Base-by-base conservation (phyloP, 164 flowering plant genomes). In the Magnolia changhungtana region DNA sequence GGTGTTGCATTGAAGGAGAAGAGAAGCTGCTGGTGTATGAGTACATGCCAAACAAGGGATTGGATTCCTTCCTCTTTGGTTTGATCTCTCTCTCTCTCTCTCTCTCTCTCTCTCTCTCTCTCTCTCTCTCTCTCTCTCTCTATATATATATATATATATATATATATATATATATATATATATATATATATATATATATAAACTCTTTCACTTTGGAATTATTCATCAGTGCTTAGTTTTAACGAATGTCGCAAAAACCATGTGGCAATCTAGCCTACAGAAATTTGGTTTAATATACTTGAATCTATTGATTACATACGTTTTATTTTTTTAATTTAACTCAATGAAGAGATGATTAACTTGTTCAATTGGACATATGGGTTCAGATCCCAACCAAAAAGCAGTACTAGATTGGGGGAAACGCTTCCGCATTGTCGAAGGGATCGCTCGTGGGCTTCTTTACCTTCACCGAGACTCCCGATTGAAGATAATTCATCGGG, bases 391-490 rank as follows among this genome's bases (percentile, higher is more conserved):
- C 31, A 24, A 6, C 29, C 74, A 55, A 20, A 58, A 59, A 6
- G 63, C 9, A 0, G 67, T 21, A 24, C 21, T 84, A n/a, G 74
- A 79, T 67, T 84, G 87, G 83, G 29, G 13, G 9, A 78, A 19
- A 27, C 85, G 87, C n/a, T 78, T 76, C 29, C 76, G 73, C 23
- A 82, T 82, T 13, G 72, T 82, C 3, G 68, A 20, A 37, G 92
- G 92, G 16, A 83, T 89, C 45, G 86, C 89, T 21, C 81, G 87
- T 45, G 92, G 92, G n/a, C 50, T 90, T 68, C 81, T 88, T 13
- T 90, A 90, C 69, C 87, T 90, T 63, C 94, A 90, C 58, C 86
- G 83, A 19, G 92, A 89, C 63, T 90, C 91, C 7, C 76, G 85
- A 20, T 75, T 88, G 16, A 77, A 67, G 58, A 85, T 90, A 7